Percentiles rank a stretch among this genome's conserved stretches.
Evolutionary conservation across 192 early-diverging fungal species (phyloP).

Genomic region (Podila epigama): DNA sequence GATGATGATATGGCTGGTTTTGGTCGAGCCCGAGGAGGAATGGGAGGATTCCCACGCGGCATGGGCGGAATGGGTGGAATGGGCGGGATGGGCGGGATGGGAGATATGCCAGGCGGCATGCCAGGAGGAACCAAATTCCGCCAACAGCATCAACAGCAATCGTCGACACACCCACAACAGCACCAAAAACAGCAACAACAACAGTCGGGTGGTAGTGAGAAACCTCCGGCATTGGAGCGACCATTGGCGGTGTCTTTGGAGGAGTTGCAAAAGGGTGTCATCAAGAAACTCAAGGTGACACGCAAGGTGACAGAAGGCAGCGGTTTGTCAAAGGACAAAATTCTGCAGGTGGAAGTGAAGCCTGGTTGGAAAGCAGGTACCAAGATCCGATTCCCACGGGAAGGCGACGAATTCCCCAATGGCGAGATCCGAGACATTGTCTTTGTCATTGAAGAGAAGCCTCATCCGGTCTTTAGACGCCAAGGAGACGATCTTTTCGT

Average conservation of each 20-base stretch:
- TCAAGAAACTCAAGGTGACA: conserved; percentile 94
- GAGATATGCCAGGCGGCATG: conserved; percentile 32
- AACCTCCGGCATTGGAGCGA: conserved; percentile 71
- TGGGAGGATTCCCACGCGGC: conserved; percentile 45
- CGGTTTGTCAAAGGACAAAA: conserved; percentile 73
- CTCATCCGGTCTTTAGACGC: conserved; percentile 86
- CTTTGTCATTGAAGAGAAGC: conserved; percentile 94
- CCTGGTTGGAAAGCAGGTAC: conserved; percentile 98
- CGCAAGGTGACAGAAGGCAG: conserved; percentile 60
- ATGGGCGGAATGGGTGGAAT: conserved; percentile 54
- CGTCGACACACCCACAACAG: conserved; percentile 8
- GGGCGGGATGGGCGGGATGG: conserved; percentile 47
- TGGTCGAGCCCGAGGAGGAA: conserved; percentile 30
- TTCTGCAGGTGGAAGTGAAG: conserved; percentile 85
- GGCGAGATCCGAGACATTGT: conserved; percentile 91
- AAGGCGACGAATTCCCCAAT: conserved; percentile 86
- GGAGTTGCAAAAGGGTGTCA: conserved; percentile 88
- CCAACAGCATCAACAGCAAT: conserved; percentile 23
- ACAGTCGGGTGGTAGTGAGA: conserved; percentile 37
- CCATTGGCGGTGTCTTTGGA: conserved; percentile 84
- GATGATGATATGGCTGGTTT: conserved; percentile 53
- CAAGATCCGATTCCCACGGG: conserved; percentile 89
- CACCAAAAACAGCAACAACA: conserved; percentile 28
- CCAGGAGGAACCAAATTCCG: conserved; percentile 9
- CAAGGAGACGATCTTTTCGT: conserved; percentile 85